phyloP scores from a whole-genome alignment of 2,329 filamentous ascomycete species.

The Cordyceps javanica region DNA sequence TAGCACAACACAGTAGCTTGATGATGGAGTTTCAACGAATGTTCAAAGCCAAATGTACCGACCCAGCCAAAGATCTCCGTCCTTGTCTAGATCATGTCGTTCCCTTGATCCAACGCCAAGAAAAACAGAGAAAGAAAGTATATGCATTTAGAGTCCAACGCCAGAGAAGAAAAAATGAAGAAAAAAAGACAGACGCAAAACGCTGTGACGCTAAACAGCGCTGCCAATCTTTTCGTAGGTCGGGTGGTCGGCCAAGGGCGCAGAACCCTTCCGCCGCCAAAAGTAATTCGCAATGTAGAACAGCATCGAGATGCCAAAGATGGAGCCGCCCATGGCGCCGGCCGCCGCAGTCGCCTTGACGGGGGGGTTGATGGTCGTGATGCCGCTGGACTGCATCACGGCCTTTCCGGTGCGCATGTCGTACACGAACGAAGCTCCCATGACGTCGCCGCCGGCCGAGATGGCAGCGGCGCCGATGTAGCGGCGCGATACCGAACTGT shows the following conservation, averaged over 20 bases:
- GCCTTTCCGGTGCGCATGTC: slow-evolving; percentile 22
- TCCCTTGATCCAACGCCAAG: slow-evolving; percentile 5
- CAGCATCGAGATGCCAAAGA: slow-evolving; percentile 13
- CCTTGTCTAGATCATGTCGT: neutral
- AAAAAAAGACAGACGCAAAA: neutral
- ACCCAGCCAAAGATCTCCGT: neutral
- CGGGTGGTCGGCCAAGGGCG: neutral
- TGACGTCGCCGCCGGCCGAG: slow-evolving; percentile 18
- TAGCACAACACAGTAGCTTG: neutral
- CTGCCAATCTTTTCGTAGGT: slow-evolving; percentile 11
- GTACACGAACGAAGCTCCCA: slow-evolving; percentile 22
- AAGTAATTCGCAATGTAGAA: slow-evolving; percentile 13
- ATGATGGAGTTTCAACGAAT: neutral
- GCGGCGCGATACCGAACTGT: slow-evolving; percentile 13
- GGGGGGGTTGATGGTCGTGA: slow-evolving; percentile 15
- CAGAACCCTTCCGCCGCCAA: slow-evolving; percentile 4
- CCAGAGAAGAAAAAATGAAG: neutral
- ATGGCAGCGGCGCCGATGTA: slow-evolving; percentile 23
- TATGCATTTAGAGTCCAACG: slow-evolving; percentile 10
- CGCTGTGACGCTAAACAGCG: neutral
- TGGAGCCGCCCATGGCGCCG: slow-evolving; percentile 13
- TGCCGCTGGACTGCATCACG: slow-evolving; percentile 18
- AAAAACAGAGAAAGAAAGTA: neutral
- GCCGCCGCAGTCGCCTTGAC: slow-evolving; percentile 11
- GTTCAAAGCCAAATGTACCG: neutral